Percentiles rank a stretch among this genome's conserved stretches.
Conservation (phyloP, 129 eudicot species). For the Helianthus annuus region DNA sequence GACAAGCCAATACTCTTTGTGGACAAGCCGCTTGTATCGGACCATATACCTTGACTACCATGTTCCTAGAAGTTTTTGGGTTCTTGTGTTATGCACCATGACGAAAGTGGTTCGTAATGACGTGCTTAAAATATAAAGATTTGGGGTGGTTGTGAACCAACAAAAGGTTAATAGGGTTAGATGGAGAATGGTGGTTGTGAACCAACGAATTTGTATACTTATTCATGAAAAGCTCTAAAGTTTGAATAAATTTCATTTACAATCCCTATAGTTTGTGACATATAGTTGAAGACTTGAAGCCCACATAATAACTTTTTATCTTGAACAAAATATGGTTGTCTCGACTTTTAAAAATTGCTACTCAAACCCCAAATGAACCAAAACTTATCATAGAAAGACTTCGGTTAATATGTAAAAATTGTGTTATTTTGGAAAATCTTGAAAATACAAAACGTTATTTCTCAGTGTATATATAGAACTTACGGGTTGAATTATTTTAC, state of each 20-base stretch:
- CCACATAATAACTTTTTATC: not conserved
- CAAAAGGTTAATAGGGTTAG: constrained; percentile 11
- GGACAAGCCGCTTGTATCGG: constrained; percentile 61
- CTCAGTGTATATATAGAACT: too few species aligned
- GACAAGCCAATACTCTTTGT: constrained; percentile 77
- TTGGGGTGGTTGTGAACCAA: constrained; percentile 38
- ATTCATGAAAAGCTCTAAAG: constrained; percentile 7
- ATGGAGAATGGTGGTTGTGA: constrained; percentile 37
- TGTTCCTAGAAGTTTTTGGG: constrained; percentile 20
- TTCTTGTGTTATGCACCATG: constrained; percentile 19
- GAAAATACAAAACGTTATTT: too few species aligned
- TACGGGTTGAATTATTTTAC: too few species aligned
- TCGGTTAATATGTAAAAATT: too few species aligned
- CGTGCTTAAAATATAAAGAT: constrained; percentile 19
- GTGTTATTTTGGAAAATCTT: too few species aligned
- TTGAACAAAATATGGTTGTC: too few species aligned
- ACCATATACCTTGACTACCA: constrained; percentile 80
- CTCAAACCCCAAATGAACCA: too few species aligned
- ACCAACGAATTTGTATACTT: constrained; percentile 14
- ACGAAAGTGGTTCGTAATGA: not conserved
- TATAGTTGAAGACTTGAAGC: not conserved
- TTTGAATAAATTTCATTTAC: not conserved
- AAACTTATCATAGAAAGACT: too few species aligned
- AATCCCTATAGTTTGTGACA: constrained; percentile 6
- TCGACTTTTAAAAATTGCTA: too few species aligned